Conservation (phyloP, 1,284 basidiomycete genomes). For the Xerocomus nothofagi region DNA sequence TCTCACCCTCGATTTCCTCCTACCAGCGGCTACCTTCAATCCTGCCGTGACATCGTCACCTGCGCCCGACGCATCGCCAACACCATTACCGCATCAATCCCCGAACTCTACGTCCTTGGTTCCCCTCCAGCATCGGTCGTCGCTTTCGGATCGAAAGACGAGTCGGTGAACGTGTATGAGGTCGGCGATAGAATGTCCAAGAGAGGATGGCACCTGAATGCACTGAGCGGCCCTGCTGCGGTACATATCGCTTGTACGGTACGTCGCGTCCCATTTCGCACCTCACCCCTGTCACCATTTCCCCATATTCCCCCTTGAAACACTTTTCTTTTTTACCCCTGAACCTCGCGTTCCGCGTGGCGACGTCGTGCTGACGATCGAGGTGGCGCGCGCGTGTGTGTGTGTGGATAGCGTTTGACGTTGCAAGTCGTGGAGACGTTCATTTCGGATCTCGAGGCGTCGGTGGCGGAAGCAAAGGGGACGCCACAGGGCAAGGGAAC, state of each 20-base stretch:
- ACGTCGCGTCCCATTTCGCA: constrained; percentile 36
- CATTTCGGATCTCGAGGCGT: constrained; percentile 79
- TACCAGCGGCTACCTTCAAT: constrained; percentile 84
- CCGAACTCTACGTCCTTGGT: constrained; percentile 84
- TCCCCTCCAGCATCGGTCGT: constrained; percentile 90
- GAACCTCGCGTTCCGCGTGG: not conserved
- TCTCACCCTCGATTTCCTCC: too few relatives aligned
- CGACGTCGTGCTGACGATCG: not conserved
- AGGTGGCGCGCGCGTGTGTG: too few relatives aligned
- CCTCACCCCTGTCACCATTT: not conserved
- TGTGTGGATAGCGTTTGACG: constrained; percentile 61
- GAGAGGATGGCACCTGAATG: constrained; percentile 91
- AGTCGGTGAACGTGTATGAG: constrained; percentile 71
- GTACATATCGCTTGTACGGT: constrained; percentile 96
- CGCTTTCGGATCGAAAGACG: constrained; percentile 75
- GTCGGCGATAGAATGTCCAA: constrained; percentile 89
- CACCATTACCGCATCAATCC: constrained; percentile 66
- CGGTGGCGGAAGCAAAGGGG: constrained; percentile 62
- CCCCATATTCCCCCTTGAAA: too few relatives aligned
- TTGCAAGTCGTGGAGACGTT: constrained; percentile 76
- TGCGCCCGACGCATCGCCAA: constrained; percentile 68
- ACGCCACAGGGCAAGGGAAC: constrained; percentile 65
- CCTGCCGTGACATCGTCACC: constrained; percentile 82
- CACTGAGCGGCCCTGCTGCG: constrained; percentile 74
- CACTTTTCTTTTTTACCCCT: too few relatives aligned